These are phyloP conservation scores for Colletotrichum magnum DNA, from an alignment of 2,329 filamentous ascomycete species.

Conservation along the genomic window DNA sequence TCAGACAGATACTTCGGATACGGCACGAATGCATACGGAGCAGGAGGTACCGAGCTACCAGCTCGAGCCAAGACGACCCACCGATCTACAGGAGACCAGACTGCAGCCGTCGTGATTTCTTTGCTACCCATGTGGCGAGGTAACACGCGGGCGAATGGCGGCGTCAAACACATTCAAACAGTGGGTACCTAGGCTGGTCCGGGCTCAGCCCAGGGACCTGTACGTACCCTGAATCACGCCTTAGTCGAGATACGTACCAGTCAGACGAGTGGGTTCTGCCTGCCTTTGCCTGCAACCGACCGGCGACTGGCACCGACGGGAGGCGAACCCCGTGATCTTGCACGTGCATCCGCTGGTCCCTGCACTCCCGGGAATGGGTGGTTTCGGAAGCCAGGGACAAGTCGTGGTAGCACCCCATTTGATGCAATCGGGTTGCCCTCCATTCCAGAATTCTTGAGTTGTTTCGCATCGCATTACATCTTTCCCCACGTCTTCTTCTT, in stretches of 20 bases:
- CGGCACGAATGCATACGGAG: too few relatives aligned
- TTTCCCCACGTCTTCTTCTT: slow-evolving; percentile 25
- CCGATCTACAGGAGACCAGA: slow-evolving; percentile 37
- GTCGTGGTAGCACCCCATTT: slow-evolving; percentile 39
- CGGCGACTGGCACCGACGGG: slow-evolving; percentile 5
- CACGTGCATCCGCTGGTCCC: slow-evolving; percentile 31
- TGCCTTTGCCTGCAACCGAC: slow-evolving; percentile 16
- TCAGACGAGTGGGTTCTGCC: too few relatives aligned
- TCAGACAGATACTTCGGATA: too few relatives aligned
- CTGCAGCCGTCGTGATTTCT: slow-evolving; percentile 4
- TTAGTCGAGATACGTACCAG: not conserved
- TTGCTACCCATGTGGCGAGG: slow-evolving; percentile 36
- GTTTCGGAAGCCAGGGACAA: slow-evolving; percentile 41
- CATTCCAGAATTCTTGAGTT: slow-evolving; percentile 36
- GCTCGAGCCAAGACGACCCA: slow-evolving; percentile 35
- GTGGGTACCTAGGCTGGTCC: slow-evolving; percentile 15
- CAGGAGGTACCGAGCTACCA: not conserved
- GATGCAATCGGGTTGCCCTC: slow-evolving; percentile 40
- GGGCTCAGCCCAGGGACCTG: slow-evolving; percentile 9
- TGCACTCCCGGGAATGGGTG: slow-evolving; percentile 30
- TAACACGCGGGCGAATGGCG: slow-evolving; percentile 18
- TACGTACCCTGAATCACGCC: slow-evolving; percentile 2
- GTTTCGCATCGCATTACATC: slow-evolving; percentile 38
- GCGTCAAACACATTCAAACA: too few relatives aligned
- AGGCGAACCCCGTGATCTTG: slow-evolving; percentile 35